Percentiles rank a stretch among this genome's conserved stretches.
Evolutionary conservation across 2,329 filamentous ascomycete genomes (phyloP).

Genomic region (Xylaria sp.): DNA sequence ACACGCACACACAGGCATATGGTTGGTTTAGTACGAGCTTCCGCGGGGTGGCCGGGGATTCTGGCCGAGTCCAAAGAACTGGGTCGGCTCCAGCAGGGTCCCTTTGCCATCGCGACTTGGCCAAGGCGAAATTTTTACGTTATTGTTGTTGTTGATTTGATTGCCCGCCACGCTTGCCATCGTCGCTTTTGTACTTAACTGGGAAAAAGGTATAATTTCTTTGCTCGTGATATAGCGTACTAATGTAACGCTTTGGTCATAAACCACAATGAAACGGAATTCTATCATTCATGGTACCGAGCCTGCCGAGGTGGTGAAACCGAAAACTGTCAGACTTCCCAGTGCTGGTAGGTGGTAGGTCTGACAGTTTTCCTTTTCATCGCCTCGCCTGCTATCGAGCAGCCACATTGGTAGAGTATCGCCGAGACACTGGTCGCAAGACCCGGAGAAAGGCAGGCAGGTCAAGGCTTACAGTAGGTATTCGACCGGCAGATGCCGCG

Average conservation of each 20-base stretch:
- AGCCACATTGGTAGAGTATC: constrained; percentile 8
- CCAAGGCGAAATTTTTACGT: constrained; percentile 7
- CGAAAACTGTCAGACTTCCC: too few relatives aligned
- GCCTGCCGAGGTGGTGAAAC: too few relatives aligned
- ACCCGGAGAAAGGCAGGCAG: constrained; percentile 2
- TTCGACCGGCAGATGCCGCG: constrained; percentile 14
- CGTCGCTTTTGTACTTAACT: not conserved
- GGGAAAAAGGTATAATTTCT: not conserved
- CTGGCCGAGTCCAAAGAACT: constrained; percentile 30
- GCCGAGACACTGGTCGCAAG: constrained; percentile 29
- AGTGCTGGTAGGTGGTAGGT: too few relatives aligned
- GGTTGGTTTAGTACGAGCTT: constrained; percentile 3
- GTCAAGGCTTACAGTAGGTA: not conserved
- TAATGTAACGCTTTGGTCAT: not conserved
- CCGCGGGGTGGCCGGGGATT: constrained; percentile 31
- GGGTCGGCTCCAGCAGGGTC: constrained; percentile 1
- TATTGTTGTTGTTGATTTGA: not conserved
- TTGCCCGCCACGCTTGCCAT: not conserved
- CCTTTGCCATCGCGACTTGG: constrained; percentile 1
- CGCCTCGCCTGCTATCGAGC: not conserved
- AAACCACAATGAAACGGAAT: not conserved
- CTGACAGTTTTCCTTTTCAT: too few relatives aligned
- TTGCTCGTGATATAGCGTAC: not conserved
- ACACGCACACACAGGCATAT: too few relatives aligned
- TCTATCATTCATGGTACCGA: not conserved